phyloP scores from a whole-genome alignment of 345 rosid genomes.

The Hibiscus tridactylites region DNA sequence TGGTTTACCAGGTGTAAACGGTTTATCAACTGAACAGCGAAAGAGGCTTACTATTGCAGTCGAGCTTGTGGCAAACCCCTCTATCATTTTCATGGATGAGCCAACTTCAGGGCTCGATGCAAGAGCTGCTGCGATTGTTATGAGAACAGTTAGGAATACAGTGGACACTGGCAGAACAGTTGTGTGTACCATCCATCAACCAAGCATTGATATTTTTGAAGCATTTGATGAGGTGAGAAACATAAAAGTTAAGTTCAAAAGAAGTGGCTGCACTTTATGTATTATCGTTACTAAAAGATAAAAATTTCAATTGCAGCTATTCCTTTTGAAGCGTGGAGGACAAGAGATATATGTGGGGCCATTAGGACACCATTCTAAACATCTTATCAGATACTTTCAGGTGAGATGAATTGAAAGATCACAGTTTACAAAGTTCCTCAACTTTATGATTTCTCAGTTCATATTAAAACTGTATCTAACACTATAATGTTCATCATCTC shows the following conservation, averaged over 20 bases:
- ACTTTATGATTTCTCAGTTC: background rate
- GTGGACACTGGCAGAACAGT: constrained; percentile 91
- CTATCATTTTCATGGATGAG: constrained; percentile 75
- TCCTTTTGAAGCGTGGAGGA: constrained; percentile 71
- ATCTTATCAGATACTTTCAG: constrained; percentile 23
- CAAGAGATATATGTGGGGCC: constrained; percentile 78
- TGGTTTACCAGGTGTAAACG: constrained; percentile 80
- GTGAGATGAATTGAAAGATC: background rate
- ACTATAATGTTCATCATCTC: background rate
- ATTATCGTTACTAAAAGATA: background rate
- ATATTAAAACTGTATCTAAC: background rate
- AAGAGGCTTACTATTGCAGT: constrained; percentile 89
- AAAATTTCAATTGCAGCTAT: constrained; percentile 34
- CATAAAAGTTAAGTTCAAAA: background rate
- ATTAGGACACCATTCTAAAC: background rate
- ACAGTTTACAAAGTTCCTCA: background rate
- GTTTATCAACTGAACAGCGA: constrained; percentile 78
- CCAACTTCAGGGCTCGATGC: constrained; percentile 97
- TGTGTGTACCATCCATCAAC: constrained; percentile 92
- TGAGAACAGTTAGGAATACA: constrained; percentile 90
- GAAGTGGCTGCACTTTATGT: background rate
- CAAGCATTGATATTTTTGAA: constrained; percentile 87
- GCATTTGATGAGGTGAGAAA: constrained; percentile 73
- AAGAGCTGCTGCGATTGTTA: constrained; percentile 88
- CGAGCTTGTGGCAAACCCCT: constrained; percentile 42